These are phyloP conservation scores for Aphanomyces euteiches DNA, from an alignment of 352 stramenopile species.

Conservation along the genomic window DNA sequence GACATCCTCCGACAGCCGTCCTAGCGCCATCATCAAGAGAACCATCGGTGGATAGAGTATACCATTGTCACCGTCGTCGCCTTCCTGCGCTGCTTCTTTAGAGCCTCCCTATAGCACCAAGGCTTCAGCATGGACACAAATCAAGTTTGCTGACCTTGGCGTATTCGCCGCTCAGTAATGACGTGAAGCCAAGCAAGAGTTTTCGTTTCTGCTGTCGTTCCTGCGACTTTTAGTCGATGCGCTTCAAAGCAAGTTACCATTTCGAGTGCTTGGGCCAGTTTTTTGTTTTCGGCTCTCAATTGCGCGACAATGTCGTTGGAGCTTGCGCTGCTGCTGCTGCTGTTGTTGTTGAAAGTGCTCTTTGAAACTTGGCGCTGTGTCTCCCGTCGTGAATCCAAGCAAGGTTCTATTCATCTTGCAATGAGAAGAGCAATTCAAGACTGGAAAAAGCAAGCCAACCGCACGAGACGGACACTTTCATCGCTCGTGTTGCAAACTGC, in stretches of 20 bases:
- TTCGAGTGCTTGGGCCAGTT: neutral
- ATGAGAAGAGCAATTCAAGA: neutral
- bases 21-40: neutral
- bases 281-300: slow-evolving; percentile 6
- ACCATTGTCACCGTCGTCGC: slow-evolving; percentile 1
- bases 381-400: neutral
- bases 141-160: too few species aligned
- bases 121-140: too few species aligned
- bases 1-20: neutral
- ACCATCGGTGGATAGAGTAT: neutral
- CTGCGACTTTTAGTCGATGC: slow-evolving; percentile 1
- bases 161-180: neutral
- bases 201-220: slow-evolving; percentile 26
- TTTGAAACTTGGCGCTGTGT: too few species aligned
- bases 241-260: neutral
- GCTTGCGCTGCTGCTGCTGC: too few species aligned
- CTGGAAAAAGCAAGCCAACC: neutral
- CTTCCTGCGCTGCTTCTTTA: too few species aligned
- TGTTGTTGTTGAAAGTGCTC: too few species aligned
- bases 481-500: slow-evolving; percentile 70
- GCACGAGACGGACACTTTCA: slow-evolving; percentile 41
- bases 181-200: slow-evolving; percentile 24
- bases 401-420: neutral
- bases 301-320: neutral
- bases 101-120: too few species aligned